A percentile compares a stretch with the other conserved stretches of the same genome.
These are phyloP conservation scores for Volvariella surrecta DNA, from an alignment of 1,284 basidiomycete genomes.

Conservation along the genomic window DNA sequence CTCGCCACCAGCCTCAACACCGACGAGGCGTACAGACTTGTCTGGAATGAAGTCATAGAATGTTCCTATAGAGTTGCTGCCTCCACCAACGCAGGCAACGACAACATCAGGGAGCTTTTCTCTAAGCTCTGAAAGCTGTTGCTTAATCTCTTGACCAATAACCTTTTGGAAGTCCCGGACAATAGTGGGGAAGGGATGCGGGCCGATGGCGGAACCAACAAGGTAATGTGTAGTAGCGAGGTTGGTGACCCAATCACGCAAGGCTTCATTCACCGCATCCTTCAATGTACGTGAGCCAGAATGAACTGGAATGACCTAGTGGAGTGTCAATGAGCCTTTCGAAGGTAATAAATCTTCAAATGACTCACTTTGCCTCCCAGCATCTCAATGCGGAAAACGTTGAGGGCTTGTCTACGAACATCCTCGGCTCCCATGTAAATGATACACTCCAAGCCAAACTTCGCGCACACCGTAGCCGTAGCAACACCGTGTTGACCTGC, in stretches of 20 bases:
- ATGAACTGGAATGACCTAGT: slow-evolving; percentile 83
- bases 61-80: slow-evolving; percentile 95
- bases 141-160: slow-evolving; percentile 93
- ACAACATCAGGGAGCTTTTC: slow-evolving; percentile 92
- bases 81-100: slow-evolving; percentile 96
- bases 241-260: slow-evolving; percentile 98
- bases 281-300: slow-evolving; percentile 95
- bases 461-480: slow-evolving; percentile 95
- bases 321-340: slow-evolving; percentile 3
- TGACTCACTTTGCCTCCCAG: slow-evolving; percentile 75
- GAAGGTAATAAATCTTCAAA: neutral
- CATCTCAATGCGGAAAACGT: slow-evolving; percentile 98
- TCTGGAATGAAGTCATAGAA: slow-evolving; percentile 94
- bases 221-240: slow-evolving; percentile 92
- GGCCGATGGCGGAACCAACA: slow-evolving; percentile 95
- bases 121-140: slow-evolving; percentile 66
- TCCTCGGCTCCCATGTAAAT: slow-evolving; percentile 99
- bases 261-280: slow-evolving; percentile 95
- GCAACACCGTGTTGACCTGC: slow-evolving; percentile 99
- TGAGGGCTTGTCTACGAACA: slow-evolving; percentile 89
- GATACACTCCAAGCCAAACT: slow-evolving; percentile 92
- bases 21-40: slow-evolving; percentile 74
- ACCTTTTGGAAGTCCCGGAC: slow-evolving; percentile 97
- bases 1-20: slow-evolving; percentile 96
- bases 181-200: slow-evolving; percentile 98